These are phyloP conservation scores for Myotisia sp. DNA, from an alignment of 2,329 filamentous ascomycete genomes.

Conservation along the genomic window DNA sequence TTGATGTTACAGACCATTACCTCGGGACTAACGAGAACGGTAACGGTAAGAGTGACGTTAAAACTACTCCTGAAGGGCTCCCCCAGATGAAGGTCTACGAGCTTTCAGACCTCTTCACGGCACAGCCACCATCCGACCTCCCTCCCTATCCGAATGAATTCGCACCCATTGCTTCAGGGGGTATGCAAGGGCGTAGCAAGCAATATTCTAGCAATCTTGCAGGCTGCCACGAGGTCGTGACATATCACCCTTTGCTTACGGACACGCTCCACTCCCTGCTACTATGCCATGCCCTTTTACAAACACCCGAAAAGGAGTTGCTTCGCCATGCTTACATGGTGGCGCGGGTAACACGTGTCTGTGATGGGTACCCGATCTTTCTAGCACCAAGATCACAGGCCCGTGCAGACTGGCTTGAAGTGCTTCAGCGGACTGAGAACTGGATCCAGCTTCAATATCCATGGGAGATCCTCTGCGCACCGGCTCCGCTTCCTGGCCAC, in stretches of 20 bases:
- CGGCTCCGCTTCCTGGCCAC: slow-evolving; percentile 39
- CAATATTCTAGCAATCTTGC: slow-evolving; percentile 25
- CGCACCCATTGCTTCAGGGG: slow-evolving; percentile 13
- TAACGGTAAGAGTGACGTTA: neutral
- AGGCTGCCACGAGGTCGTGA: slow-evolving; percentile 49
- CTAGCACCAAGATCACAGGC: slow-evolving; percentile 56
- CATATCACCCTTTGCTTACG: slow-evolving; percentile 66
- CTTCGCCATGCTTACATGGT: slow-evolving; percentile 71
- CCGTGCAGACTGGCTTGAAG: slow-evolving; percentile 66
- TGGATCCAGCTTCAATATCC: slow-evolving; percentile 51
- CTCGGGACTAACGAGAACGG: neutral
- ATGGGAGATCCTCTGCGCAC: slow-evolving; percentile 59
- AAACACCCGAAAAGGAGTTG: slow-evolving; percentile 64
- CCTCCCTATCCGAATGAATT: slow-evolving; percentile 48
- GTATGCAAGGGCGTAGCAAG: neutral
- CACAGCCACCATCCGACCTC: slow-evolving; percentile 50
- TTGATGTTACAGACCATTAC: neutral
- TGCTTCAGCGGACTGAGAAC: slow-evolving; percentile 52
- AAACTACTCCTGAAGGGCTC: neutral
- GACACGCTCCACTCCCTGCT: slow-evolving; percentile 67
- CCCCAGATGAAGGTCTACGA: slow-evolving; percentile 39
- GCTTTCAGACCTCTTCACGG: slow-evolving; percentile 54
- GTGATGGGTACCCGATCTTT: slow-evolving; percentile 70
- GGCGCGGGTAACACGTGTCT: slow-evolving; percentile 56
- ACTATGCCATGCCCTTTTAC: slow-evolving; percentile 62